Conservation (phyloP, 805 yeast genomes). For the Wickerhamomyces queroliae region DNA sequence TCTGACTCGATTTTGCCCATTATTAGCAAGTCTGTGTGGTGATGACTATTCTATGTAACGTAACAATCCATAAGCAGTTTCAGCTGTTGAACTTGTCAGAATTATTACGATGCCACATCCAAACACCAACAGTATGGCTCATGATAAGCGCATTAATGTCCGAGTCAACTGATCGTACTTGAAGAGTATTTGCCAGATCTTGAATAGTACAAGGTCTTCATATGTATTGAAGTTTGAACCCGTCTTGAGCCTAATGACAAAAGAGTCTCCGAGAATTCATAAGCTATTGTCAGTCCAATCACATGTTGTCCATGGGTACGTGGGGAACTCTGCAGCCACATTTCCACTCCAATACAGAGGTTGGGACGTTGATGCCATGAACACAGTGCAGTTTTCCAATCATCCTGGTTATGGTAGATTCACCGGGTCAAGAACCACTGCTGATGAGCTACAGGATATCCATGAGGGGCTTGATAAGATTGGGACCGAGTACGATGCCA, state of each 20-base stretch:
- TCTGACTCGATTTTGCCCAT: not conserved
- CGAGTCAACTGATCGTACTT: too few relatives aligned
- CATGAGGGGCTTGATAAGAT: conserved; percentile 48
- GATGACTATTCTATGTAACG: too few relatives aligned
- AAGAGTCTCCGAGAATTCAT: not conserved
- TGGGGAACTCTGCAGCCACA: conserved; percentile 87
- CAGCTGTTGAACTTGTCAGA: not conserved
- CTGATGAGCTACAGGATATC: conserved; percentile 41
- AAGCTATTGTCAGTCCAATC: conserved; percentile 61
- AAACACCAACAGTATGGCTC: too few relatives aligned
- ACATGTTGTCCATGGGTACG: conserved; percentile 94
- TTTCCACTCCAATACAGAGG: conserved; percentile 83
- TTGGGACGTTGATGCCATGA: conserved; percentile 90
- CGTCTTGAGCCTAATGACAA: too few relatives aligned
- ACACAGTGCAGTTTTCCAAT: conserved; percentile 85
- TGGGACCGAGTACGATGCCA: conserved; percentile 50
- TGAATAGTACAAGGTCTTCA: not conserved
- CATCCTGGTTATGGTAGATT: conserved; percentile 84
- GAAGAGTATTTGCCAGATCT: not conserved
- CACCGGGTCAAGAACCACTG: conserved; percentile 48
- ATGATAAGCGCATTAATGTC: too few relatives aligned
- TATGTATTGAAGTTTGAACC: too few relatives aligned
- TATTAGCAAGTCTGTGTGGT: not conserved
- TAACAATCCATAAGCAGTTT: not conserved
- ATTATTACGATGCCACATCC: too few relatives aligned